Base-by-base conservation (phyloP, 139 green algal species). In the Micractinium sp. region DNA sequence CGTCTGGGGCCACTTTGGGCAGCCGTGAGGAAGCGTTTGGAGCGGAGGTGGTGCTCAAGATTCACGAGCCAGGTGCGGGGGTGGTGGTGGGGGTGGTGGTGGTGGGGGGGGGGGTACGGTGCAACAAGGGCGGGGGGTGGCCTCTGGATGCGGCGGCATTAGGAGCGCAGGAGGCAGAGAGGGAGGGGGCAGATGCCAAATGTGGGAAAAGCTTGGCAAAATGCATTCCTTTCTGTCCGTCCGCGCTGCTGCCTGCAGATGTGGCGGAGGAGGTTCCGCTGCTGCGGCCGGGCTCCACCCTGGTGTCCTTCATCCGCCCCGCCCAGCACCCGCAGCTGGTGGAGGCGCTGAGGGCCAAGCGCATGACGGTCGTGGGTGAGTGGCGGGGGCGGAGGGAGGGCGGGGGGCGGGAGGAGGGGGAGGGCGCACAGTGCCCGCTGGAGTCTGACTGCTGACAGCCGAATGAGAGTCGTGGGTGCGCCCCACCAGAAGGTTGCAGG, bases 221-320 rank as follows among this genome's bases (percentile, higher is more conserved):
- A n/a, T n/a, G n/a, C n/a, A n/a, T n/a, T n/a, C n/a, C n/a, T n/a
- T n/a, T n/a, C n/a, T n/a, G n/a, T n/a, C n/a, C n/a, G n/a, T n/a
- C n/a, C n/a, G n/a, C n/a, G n/a, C 60, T 16, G 60, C 16, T 67
- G 60, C n/a, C 53, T 36, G 41, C 79, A 85, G 81, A 75, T 22
- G 81, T 36, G 36, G 39, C 90, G 13, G 53, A 77, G 0, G 95
- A 97, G 91, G 94, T 94, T 69, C 56, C 74, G 36, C 61, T 93
- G 66, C 89, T 98, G 76, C 94, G 95, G 73, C 69, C 94, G 71
- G 92, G 93, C 1, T 86, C 90, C 80, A 89, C 87, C 82, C 92
- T 98, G 39, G 90, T 98, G 41, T 94, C 85, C 69, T 97, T 96
- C 90, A 91, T 98, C 81, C 91, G 98, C 85, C 96, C 96, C 14